phyloP scores from a whole-genome alignment of 1,284 basidiomycete species.

The Trametes pubescens region DNA sequence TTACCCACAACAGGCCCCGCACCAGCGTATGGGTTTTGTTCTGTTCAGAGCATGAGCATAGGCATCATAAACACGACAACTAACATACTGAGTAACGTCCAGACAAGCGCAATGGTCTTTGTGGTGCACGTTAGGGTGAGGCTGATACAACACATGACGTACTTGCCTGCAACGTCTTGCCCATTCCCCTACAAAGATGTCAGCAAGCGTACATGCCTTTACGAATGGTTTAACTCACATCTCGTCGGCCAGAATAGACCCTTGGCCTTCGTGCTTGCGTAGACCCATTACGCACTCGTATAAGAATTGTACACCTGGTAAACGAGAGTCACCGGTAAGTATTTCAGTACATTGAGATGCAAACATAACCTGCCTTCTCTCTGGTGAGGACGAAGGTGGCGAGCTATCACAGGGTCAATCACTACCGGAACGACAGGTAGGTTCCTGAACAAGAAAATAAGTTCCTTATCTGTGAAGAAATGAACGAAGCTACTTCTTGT shows the following conservation, averaged over 20 bases:
- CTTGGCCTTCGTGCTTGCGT: conserved; percentile 86
- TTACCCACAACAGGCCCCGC: conserved; percentile 73
- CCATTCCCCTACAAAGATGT: conserved; percentile 77
- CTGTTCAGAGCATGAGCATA: conserved; percentile 47
- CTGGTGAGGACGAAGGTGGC: conserved; percentile 89
- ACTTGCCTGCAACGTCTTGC: conserved; percentile 86
- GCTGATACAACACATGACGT: background rate
- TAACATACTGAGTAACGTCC: conserved; percentile 85
- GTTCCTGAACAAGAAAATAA: conserved; percentile 48
- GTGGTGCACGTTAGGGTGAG: background rate
- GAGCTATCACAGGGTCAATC: conserved; percentile 87
- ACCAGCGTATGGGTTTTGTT: conserved; percentile 84
- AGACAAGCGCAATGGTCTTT: conserved; percentile 87
- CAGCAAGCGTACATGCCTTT: conserved; percentile 3
- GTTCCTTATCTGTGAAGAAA: background rate
- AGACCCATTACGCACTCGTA: conserved; percentile 98
- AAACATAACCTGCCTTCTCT: conserved; percentile 69
- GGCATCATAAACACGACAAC: background rate
- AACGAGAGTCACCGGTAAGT: background rate
- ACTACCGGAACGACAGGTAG: conserved; percentile 85
- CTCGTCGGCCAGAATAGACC: conserved; percentile 97
- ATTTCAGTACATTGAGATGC: background rate
- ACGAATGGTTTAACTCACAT: conserved; percentile 63
- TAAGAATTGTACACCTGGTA: conserved; percentile 83
- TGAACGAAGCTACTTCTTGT: conserved; percentile 62